phyloP scores from a whole-genome alignment of 176 grass and related monocot species.

The Areca catechu region DNA sequence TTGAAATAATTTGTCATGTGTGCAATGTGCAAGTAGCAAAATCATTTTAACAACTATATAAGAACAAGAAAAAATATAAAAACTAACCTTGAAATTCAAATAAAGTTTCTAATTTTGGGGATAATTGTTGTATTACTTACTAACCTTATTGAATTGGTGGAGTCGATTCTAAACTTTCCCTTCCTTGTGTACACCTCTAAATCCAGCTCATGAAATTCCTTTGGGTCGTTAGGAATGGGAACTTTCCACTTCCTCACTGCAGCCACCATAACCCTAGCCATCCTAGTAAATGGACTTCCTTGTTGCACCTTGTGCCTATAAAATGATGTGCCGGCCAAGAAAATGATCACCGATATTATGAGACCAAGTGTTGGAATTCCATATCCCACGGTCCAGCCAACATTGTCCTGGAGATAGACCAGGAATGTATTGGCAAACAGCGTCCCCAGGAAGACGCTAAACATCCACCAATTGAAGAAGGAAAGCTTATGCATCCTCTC shows the following conservation, averaged over 20 bases:
- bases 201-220: constrained; percentile 48
- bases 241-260: constrained; percentile 31
- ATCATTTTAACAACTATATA: too few species aligned
- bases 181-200: constrained; percentile 21
- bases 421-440: constrained; percentile 69
- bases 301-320: constrained; percentile 76
- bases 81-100: too few species aligned
- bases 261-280: constrained; percentile 42
- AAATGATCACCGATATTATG: constrained; percentile 39
- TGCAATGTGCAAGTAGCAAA: too few species aligned
- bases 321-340: constrained; percentile 61
- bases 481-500: constrained; percentile 69
- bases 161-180: constrained; percentile 34
- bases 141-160: constrained; percentile 37
- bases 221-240: constrained; percentile 14
- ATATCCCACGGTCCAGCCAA: constrained; percentile 70
- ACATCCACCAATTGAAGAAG: constrained; percentile 99
- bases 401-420: constrained; percentile 82
- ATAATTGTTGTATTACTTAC: constrained; percentile 6
- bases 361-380: constrained; percentile 51
- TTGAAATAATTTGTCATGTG: too few species aligned
- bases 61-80: too few species aligned
- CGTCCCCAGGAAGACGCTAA: constrained; percentile 66
- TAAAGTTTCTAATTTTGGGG: too few species aligned
- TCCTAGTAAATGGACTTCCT: constrained; percentile 56